Conservation (phyloP, 768 basidiomycete genomes). For the Hydnomerulius pinastri region DNA sequence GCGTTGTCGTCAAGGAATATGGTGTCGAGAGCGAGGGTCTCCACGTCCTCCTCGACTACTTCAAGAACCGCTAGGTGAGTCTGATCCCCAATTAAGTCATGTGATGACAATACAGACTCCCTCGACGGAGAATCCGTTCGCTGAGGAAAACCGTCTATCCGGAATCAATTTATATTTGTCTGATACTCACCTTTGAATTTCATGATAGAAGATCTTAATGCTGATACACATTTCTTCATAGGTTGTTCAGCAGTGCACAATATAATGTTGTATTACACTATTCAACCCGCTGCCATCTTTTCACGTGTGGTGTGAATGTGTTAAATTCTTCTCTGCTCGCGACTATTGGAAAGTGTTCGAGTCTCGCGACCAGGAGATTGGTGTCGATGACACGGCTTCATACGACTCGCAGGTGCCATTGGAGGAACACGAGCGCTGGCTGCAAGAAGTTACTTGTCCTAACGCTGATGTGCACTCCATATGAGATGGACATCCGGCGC, state of each 20-base stretch:
- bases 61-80: constrained; percentile 83
- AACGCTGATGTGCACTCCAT: no score
- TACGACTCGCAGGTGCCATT: no score
- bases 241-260: neutral
- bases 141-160: constrained; percentile 81
- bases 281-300: no score
- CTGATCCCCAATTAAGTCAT: constrained; percentile 4
- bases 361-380: no score
- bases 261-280: constrained; percentile 16
- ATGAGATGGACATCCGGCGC: no score
- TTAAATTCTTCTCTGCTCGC: no score
- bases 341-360: no score
- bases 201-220: neutral
- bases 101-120: constrained; percentile 92
- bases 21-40: constrained; percentile 94
- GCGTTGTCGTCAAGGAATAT: constrained; percentile 98
- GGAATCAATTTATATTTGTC: constrained; percentile 83
- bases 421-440: no score
- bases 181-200: constrained; percentile 44
- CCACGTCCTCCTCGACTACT: constrained; percentile 92
- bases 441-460: no score
- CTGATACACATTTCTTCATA: constrained; percentile 14
- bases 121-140: constrained; percentile 75
- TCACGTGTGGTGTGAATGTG: no score
- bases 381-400: no score